Evolutionary conservation across 352 stramenopile genomes (phyloP).

Genomic region (Globisporangium uncinulatum): DNA sequence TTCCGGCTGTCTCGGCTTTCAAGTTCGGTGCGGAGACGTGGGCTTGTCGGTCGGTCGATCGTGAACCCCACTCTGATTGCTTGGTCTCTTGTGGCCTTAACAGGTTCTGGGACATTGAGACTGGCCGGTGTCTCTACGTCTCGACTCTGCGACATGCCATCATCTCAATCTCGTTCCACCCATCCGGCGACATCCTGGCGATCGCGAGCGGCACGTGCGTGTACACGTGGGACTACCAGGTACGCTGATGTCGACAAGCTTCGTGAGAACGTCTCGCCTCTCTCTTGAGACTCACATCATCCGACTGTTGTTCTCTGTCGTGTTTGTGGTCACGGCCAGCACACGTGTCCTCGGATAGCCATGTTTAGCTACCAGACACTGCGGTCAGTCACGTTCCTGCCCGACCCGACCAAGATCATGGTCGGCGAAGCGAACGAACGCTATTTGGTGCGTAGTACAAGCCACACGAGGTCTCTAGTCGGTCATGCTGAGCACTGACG

Average conservation of each 20-base stretch:
- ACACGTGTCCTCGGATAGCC: conserved; percentile 74
- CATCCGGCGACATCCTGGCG: conserved; percentile 90
- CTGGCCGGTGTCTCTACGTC: conserved; percentile 91
- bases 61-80: no score
- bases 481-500: background rate
- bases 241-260: conserved; percentile 16
- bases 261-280: no score
- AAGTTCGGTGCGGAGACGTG: conserved; percentile 71
- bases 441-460: conserved; percentile 52
- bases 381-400: conserved; percentile 92
- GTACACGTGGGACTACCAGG: conserved; percentile 95
- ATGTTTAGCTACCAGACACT: conserved; percentile 90
- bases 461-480: background rate
- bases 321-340: conserved; percentile 20
- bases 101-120: conserved; percentile 87
- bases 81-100: no score
- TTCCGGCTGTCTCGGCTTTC: conserved; percentile 95
- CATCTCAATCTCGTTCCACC: conserved; percentile 97
- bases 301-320: background rate
- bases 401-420: conserved; percentile 89
- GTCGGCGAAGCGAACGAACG: conserved; percentile 92
- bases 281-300: no score
- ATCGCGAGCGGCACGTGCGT: conserved; percentile 93
- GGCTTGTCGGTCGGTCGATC: no score
- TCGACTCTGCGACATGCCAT: conserved; percentile 92